Evolutionary conservation across 306 rosid species (phyloP), one percentile per base, ranked within the genome.

Genomic region (Betula pendula): DNA sequence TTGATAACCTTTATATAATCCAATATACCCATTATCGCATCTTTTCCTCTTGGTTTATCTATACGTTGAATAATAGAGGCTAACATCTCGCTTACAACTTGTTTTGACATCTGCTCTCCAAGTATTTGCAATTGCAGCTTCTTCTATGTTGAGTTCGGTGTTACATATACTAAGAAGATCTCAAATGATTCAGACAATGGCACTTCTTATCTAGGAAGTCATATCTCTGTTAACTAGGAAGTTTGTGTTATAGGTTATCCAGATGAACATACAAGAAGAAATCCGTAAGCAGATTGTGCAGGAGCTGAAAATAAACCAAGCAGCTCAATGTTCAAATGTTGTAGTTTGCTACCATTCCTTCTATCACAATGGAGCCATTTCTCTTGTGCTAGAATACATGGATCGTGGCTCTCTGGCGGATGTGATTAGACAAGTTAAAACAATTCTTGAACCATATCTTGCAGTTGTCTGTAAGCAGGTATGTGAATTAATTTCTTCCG

Each of bases 401-500:
- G 97, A 95, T 70, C 98, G 97, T 22, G 97, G 98, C 60, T 95
- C 99, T 81, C 89, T 95, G 44, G 94, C 89, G 31, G 99, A 95
- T 66, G 84, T 95, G 27, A 86, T 90, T 74, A 85, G 85, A 84
- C 97, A 95, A 83, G 92, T 95, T 70, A 92, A 90, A 79, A 95
- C 99, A 49, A 92, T 95, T 87, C 92, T 95, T 68, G 99, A 95
- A 78, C 99, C 99, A 71, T 95, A 95, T 90, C 99, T 96, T 79
- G 99, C 99, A 51, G 94, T 96, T 55, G 94, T 88, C 58, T 96
- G 99, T 86, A 92, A 96, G 80, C 97, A 96, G 99, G 99, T 96
- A 56, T n/a, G 40, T 17, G 58, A 8, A 69, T 49, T 68, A 68
- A 58, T 67, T 44, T 25, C 52, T 74, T 27, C 33, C 79, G 63